Conservation (phyloP, 306 rosid species). For the Quercus aquifolioides region DNA sequence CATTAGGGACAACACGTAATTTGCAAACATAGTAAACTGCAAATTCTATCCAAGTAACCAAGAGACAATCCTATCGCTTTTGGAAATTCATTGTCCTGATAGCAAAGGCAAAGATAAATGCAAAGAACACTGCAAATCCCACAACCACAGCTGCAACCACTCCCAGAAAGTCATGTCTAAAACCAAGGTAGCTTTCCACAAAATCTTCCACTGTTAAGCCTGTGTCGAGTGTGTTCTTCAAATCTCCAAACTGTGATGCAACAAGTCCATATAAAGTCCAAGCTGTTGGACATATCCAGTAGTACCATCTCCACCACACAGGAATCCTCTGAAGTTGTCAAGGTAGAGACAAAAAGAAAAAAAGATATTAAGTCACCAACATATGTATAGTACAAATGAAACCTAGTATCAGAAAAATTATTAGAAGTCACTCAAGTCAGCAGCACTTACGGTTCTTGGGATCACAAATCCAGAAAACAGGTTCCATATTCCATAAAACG, state of each 20-base stretch:
- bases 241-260: conserved; percentile 51
- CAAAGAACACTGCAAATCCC: conserved; percentile 30
- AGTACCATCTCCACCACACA: conserved; percentile 85
- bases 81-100: conserved; percentile 37
- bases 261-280: conserved; percentile 66
- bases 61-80: background rate
- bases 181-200: conserved; percentile 25
- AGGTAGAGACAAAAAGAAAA: background rate
- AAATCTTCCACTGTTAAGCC: conserved; percentile 25
- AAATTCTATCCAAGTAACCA: no score
- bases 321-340: conserved; percentile 51
- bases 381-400: no score
- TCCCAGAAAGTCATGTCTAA: conserved; percentile 33
- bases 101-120: conserved; percentile 34
- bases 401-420: no score
- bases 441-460: conserved; percentile 48
- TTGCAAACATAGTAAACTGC: no score
- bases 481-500: conserved; percentile 62
- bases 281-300: conserved; percentile 61
- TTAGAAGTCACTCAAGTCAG: background rate
- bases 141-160: conserved; percentile 22
- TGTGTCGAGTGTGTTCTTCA: background rate
- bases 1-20: no score
- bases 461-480: conserved; percentile 70
- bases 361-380: background rate